phyloP scores from a whole-genome alignment of 306 rosid genomes.

The Hippophae rhamnoides region DNA sequence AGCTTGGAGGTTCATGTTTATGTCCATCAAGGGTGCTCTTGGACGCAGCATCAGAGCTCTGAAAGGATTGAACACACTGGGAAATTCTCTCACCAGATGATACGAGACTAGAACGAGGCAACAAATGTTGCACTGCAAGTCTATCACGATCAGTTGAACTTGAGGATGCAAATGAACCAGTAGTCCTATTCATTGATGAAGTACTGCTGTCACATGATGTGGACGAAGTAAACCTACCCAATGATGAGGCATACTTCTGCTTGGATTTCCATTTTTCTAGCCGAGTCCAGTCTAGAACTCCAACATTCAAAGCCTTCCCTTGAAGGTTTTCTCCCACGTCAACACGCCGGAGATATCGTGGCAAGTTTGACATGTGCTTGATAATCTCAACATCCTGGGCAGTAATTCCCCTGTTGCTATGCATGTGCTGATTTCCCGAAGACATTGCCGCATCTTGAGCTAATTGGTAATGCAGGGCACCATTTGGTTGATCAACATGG shows the following conservation, averaged over 20 bases:
- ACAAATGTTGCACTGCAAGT: constrained; percentile 17
- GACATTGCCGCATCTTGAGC: constrained; percentile 21
- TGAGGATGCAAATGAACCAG: constrained; percentile 23
- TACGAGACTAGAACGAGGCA: constrained; percentile 24
- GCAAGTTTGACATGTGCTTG: constrained; percentile 82
- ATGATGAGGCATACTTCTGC: constrained; percentile 28
- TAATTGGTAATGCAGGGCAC: constrained; percentile 21
- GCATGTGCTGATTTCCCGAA: constrained; percentile 13
- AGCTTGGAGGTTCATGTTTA: constrained; percentile 23
- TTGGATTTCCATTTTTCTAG: constrained; percentile 76
- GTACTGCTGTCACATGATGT: constrained; percentile 22
- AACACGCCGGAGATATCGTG: constrained; percentile 55
- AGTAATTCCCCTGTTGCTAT: constrained; percentile 31
- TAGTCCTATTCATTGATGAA: constrained; percentile 24
- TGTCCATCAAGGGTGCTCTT: constrained; percentile 28
- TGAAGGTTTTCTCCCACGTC: constrained; percentile 41
- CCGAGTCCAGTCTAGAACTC: constrained; percentile 81
- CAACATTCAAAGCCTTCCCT: constrained; percentile 72
- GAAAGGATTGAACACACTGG: constrained; percentile 25
- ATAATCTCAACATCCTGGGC: constrained; percentile 66
- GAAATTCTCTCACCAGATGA: constrained; percentile 29
- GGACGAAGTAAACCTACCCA: constrained; percentile 17
- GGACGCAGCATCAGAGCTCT: constrained; percentile 30
- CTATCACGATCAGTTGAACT: constrained; percentile 19
- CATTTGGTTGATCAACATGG: constrained; percentile 20